Conservation (phyloP, 352 stramenopile genomes). For the Peronospora tabacina region DNA sequence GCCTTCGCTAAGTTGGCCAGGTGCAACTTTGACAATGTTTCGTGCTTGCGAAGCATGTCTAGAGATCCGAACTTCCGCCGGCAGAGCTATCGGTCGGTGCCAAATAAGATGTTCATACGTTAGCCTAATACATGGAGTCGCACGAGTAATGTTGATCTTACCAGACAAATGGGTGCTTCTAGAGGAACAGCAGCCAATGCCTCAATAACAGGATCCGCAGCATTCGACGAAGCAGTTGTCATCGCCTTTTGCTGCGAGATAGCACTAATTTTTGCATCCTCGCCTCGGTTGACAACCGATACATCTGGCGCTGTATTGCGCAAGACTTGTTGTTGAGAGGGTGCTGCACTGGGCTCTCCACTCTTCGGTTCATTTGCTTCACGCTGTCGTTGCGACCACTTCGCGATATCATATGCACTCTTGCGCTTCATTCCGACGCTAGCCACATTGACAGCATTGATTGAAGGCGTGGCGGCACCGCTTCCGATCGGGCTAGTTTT, state of each 20-base stretch:
- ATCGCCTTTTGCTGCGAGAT: conserved; percentile 1
- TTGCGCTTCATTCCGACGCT: conserved; percentile 55
- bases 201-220: conserved; percentile 26
- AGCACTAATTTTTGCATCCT: neutral
- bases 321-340: conserved; percentile 6
- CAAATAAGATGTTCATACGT: conserved; percentile 1
- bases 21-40: conserved; percentile 69
- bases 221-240: neutral
- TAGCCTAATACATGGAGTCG: neutral
- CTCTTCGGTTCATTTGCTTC: conserved; percentile 14
- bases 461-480: conserved; percentile 1
- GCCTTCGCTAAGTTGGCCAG: conserved; percentile 68
- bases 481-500: conserved; percentile 1
- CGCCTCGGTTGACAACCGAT: neutral
- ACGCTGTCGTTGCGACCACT: conserved; percentile 66
- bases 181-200: conserved; percentile 36
- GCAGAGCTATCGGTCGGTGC: conserved; percentile 45
- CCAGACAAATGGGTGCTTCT: conserved; percentile 73
- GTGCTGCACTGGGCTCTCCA: neutral
- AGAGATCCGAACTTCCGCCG: conserved; percentile 72
- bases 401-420: conserved; percentile 70
- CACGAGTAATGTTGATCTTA: conserved; percentile 20
- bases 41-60: conserved; percentile 69
- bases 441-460: conserved; percentile 10
- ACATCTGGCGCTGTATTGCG: neutral